Percentiles rank a stretch among this genome's conserved stretches.
These are phyloP conservation scores for Trichocladium antarcticum DNA, from an alignment of 495 filamentous ascomycete genomes.

Conservation along the genomic window DNA sequence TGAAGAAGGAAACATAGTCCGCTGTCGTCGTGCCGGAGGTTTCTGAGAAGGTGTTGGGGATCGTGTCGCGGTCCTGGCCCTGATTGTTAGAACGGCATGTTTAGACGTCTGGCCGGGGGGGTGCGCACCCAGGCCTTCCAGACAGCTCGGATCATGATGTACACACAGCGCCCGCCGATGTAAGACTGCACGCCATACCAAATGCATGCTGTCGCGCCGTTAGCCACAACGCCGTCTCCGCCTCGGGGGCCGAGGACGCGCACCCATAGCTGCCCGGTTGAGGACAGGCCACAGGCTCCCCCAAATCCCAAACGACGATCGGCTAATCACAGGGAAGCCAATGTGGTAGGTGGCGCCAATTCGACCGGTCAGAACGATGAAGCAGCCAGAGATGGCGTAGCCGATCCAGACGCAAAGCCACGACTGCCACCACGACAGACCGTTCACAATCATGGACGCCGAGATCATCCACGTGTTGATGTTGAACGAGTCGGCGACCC, in stretches of 20 bases:
- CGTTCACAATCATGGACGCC: slow-evolving; percentile 58
- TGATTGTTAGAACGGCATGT: slow-evolving; percentile 9
- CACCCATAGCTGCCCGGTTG: slow-evolving; percentile 73
- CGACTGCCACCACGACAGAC: slow-evolving; percentile 90
- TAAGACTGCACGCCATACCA: slow-evolving; percentile 85
- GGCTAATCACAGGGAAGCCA: slow-evolving; percentile 67
- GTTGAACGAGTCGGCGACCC: slow-evolving; percentile 91
- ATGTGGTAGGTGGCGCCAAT: slow-evolving; percentile 88
- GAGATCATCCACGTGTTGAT: slow-evolving; percentile 99
- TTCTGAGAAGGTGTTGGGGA: slow-evolving; percentile 57
- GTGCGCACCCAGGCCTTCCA: slow-evolving; percentile 48
- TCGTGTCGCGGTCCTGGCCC: slow-evolving; percentile 34
- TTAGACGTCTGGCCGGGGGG: neutral
- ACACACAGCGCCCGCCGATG: slow-evolving; percentile 74
- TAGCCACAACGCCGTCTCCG: neutral
- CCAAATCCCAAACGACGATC: slow-evolving; percentile 78
- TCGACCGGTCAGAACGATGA: slow-evolving; percentile 68
- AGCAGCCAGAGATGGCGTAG: slow-evolving; percentile 63
- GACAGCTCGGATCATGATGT: slow-evolving; percentile 70
- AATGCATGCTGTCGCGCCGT: slow-evolving; percentile 42
- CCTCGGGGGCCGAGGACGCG: slow-evolving; percentile 1
- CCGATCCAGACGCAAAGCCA: slow-evolving; percentile 87
- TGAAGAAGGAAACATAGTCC: slow-evolving; percentile 67
- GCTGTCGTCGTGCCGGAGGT: slow-evolving; percentile 63
- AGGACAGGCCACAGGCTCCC: slow-evolving; percentile 84